Evolutionary conservation across 2,329 filamentous ascomycete genomes (phyloP).

Genomic region (Claviceps sorghi): DNA sequence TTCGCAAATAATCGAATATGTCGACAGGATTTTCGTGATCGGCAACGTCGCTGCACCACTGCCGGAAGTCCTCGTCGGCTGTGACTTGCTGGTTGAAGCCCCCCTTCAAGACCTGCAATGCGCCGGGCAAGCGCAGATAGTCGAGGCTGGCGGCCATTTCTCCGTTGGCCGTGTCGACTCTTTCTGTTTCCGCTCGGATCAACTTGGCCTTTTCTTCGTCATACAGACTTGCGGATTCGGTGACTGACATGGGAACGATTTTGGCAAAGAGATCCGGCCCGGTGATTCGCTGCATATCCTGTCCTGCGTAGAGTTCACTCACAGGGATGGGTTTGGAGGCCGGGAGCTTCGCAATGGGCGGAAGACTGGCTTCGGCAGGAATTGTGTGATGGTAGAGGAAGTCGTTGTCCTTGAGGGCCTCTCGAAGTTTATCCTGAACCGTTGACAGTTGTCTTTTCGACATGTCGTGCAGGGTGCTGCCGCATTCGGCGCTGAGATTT

Average conservation of each 20-base stretch:
- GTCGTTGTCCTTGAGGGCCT: constrained; percentile 83
- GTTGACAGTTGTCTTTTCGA: constrained; percentile 68
- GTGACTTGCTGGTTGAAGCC: constrained; percentile 79
- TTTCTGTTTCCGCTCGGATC: constrained; percentile 82
- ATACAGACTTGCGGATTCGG: constrained; percentile 90
- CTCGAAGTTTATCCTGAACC: constrained; percentile 65
- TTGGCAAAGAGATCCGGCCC: constrained; percentile 94
- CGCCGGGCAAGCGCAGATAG: constrained; percentile 78
- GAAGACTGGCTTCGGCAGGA: constrained; percentile 67
- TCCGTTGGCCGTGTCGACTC: constrained; percentile 80
- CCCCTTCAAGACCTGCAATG: constrained; percentile 81
- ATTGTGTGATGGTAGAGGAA: constrained; percentile 95
- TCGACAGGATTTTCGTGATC: constrained; percentile 65
- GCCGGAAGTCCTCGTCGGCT: constrained; percentile 80
- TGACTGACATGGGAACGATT: constrained; percentile 90
- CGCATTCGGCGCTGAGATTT: constrained; percentile 71
- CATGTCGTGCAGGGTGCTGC: constrained; percentile 58
- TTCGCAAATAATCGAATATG: constrained; percentile 65
- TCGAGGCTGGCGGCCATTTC: constrained; percentile 94
- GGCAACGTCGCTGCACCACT: constrained; percentile 87
- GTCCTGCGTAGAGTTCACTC: constrained; percentile 88
- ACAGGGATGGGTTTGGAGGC: constrained; percentile 96
- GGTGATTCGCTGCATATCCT: constrained; percentile 93
- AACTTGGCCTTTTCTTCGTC: constrained; percentile 98
- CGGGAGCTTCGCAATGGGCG: constrained; percentile 75